Percentiles rank a stretch among this genome's conserved stretches.
These are phyloP conservation scores for Talaromyces sp. DNA, from an alignment of 2,329 filamentous ascomycete species.

Conservation along the genomic window DNA sequence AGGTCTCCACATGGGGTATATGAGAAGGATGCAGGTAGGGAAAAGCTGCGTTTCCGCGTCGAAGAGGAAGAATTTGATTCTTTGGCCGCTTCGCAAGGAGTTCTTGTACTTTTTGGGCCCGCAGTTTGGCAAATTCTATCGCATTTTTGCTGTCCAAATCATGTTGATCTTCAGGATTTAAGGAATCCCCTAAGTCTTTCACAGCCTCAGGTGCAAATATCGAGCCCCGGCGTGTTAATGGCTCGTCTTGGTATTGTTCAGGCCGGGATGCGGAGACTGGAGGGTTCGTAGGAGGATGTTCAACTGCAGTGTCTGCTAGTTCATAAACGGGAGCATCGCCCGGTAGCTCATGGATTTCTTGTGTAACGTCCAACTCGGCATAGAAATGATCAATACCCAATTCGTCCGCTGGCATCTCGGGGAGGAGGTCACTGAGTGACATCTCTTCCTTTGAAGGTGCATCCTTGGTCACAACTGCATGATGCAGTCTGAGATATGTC, in stretches of 20 bases:
- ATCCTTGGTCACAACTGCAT: conserved; percentile 49
- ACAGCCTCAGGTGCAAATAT: conserved; percentile 44
- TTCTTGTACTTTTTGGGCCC: conserved; percentile 28
- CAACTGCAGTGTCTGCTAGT: conserved; percentile 30
- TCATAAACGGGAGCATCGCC: conserved; percentile 29
- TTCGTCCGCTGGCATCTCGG: conserved; percentile 27
- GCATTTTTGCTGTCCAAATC: neutral
- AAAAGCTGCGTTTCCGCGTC: conserved; percentile 20
- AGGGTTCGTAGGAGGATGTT: conserved; percentile 1
- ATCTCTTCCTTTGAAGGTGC: conserved; percentile 25
- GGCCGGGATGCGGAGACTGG: neutral
- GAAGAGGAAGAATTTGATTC: conserved; percentile 23
- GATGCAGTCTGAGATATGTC: conserved; percentile 52
- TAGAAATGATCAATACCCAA: conserved; percentile 20
- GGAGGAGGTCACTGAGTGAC: conserved; percentile 20
- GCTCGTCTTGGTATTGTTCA: conserved; percentile 24
- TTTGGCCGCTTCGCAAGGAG: conserved; percentile 34
- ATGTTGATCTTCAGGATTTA: neutral
- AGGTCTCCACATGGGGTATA: conserved; percentile 48
- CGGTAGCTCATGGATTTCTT: conserved; percentile 31
- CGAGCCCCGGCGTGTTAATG: conserved; percentile 34
- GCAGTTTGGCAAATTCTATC: conserved; percentile 15
- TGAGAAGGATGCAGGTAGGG: conserved; percentile 49
- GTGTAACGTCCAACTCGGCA: conserved; percentile 24
- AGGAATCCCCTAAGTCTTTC: conserved; percentile 5